Evolutionary conservation across 2,329 filamentous ascomycete species (phyloP).

Genomic region (Xylaria sp.): DNA sequence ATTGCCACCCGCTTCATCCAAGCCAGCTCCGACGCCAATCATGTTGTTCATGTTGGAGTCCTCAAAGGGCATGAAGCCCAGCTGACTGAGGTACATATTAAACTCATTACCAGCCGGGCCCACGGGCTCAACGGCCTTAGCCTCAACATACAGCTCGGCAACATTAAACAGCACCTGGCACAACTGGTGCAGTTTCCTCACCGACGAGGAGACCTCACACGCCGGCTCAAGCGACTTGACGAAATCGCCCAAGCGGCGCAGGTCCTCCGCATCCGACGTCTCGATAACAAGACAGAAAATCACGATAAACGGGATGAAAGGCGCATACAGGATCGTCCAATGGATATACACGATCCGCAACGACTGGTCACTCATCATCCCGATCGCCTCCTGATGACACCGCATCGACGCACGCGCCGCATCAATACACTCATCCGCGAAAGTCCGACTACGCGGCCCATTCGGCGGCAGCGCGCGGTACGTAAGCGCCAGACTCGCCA

Average conservation of each 20-base stretch:
- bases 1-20: conserved; percentile 8
- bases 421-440: conserved; percentile 39
- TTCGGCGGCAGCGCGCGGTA: conserved; percentile 38
- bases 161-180: conserved; percentile 55
- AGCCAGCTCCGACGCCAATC: conserved; percentile 2
- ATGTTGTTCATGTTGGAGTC: not conserved
- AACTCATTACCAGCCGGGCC: conserved; percentile 30
- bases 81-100: conserved; percentile 32
- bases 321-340: conserved; percentile 45
- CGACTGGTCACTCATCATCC: conserved; percentile 34
- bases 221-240: conserved; percentile 46
- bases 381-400: conserved; percentile 39
- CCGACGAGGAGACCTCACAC: conserved; percentile 42
- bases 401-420: conserved; percentile 38
- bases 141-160: conserved; percentile 54
- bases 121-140: conserved; percentile 38
- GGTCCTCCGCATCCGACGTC: conserved; percentile 38
- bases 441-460: conserved; percentile 31
- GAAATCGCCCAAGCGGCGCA: conserved; percentile 45
- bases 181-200: conserved; percentile 50
- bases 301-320: conserved; percentile 50
- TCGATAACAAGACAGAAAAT: conserved; percentile 48
- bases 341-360: conserved; percentile 40
- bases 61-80: conserved; percentile 32
- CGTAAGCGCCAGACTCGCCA: conserved; percentile 38